Conservation (phyloP, 1,284 basidiomycete genomes). For the Chiua sp. region DNA sequence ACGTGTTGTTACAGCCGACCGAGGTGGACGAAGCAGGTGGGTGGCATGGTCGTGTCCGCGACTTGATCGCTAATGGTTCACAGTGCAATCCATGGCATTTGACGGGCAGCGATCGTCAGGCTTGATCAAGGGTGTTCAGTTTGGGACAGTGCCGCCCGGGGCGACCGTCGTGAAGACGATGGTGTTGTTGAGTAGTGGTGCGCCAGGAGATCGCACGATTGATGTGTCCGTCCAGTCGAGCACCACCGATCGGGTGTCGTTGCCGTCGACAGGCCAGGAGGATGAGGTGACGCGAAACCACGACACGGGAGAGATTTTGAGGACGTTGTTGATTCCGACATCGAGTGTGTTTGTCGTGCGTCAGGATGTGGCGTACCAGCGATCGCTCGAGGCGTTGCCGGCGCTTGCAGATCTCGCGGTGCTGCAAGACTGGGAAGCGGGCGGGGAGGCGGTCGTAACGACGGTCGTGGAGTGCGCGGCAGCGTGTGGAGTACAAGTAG, state of each 20-base stretch:
- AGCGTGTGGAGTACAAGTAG: constrained; percentile 58
- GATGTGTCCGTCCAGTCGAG: constrained; percentile 79
- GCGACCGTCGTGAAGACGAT: constrained; percentile 62
- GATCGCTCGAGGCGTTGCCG: constrained; percentile 32
- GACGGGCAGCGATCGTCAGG: constrained; percentile 68
- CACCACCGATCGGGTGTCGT: constrained; percentile 16
- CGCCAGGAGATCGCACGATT: constrained; percentile 66
- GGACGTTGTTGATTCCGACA: constrained; percentile 65
- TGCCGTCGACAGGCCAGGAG: constrained; percentile 11
- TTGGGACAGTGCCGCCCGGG: constrained; percentile 67
- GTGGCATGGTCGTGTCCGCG: constrained; percentile 25
- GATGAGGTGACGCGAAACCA: constrained; percentile 7
- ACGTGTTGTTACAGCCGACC: constrained; percentile 79
- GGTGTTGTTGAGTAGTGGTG: constrained; percentile 61
- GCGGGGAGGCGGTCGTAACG: constrained; percentile 61
- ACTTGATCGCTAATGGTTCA: not conserved
- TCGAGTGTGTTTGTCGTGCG: constrained; percentile 56
- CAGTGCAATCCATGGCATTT: constrained; percentile 68
- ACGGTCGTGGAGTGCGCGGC: constrained; percentile 57
- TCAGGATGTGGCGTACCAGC: constrained; percentile 57
- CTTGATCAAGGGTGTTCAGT: constrained; percentile 72
- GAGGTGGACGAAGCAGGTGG: constrained; percentile 77
- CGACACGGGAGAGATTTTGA: constrained; percentile 58
- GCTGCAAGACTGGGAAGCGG: constrained; percentile 63
- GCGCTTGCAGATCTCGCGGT: constrained; percentile 55